phyloP scores from a whole-genome alignment of 148 eudicot species.

The Heliamphora exappendiculata region DNA sequence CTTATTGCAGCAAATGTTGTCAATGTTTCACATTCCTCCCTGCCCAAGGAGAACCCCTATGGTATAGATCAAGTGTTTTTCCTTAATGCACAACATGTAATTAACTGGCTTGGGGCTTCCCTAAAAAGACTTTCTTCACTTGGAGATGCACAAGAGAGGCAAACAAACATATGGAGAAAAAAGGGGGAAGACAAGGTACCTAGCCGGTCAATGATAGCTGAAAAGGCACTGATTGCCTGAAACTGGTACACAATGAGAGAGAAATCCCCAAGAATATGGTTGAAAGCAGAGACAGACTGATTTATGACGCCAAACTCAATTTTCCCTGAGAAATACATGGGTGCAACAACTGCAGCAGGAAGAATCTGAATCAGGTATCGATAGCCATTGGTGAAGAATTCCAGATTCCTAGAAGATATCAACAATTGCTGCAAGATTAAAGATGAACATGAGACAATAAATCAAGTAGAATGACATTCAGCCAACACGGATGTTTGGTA shows the following conservation, averaged over 20 bases:
- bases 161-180: not conserved
- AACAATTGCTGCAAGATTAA: conserved; percentile 61
- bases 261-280: conserved; percentile 97
- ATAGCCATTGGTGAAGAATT: conserved; percentile 96
- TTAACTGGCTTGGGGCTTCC: not conserved
- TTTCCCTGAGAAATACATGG: conserved; percentile 95
- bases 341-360: conserved; percentile 98
- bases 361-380: conserved; percentile 96
- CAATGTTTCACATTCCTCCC: not conserved
- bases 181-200: conserved; percentile 36
- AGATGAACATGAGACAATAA: conserved; percentile 8
- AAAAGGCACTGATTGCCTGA: conserved; percentile 95
- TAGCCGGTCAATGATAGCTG: conserved; percentile 93
- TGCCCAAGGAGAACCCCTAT: not conserved
- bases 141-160: not conserved
- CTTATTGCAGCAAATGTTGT: not conserved
- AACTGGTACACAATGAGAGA: conserved; percentile 90
- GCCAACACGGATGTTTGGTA: too few relatives aligned
- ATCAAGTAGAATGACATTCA: not conserved
- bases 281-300: conserved; percentile 93
- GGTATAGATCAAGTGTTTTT: not conserved
- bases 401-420: conserved; percentile 91
- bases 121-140: not conserved
- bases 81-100: not conserved
- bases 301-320: conserved; percentile 97